Evolutionary conservation across 257 asterid genomes (phyloP), one percentile per base, ranked within the genome.

Genomic region (Cinchona pubescens): DNA sequence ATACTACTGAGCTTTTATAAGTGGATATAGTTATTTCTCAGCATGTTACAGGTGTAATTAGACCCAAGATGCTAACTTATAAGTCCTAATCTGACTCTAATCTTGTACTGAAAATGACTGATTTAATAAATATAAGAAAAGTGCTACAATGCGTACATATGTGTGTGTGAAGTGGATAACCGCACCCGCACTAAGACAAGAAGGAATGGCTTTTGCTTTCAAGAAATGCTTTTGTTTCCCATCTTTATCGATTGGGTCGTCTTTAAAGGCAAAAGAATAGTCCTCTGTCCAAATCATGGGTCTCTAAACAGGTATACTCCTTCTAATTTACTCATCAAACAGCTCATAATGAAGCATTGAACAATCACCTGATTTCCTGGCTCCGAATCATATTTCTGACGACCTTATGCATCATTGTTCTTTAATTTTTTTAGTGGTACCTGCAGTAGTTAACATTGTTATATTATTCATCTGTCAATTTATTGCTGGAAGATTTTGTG

Each of bases 281-380:
- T 53, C 55, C 23, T 71, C 67, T 37, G 53, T 14, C 38, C 16
- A 37, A 11, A 58, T 71, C 51, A 35, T 53, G 75, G 77, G 58
- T 59, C 69, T 67, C 71, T n/a, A n/a, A n/a, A n/a, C 46, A 66
- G 69, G 71, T 58, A 10, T 12, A 25, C 37, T 29, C 15, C 66
- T 27, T 60, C 19, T 75, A 65, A 58, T 75, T 59, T 70, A 48
- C 80, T 78, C 78, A 71, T 77, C 59, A 72, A n/a, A 27, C 42
- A 21, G 59, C 23, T 68, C 63, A 77, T 82, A 73, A 82, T 70
- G 78, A 65, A 40, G 74, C 40, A 62, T 11, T 43, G 67, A 48
- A 65, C 59, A 34, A 15, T 14, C 16, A 15, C 38, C 38, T 72
- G 27, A 21, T 27, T 46, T 9, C 10, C 25, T 67, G 51, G 14